Percentiles rank a stretch among this genome's conserved stretches.
Evolutionary conservation across 2,329 filamentous ascomycete species (phyloP).

Genomic region (Magnaporthiopsis rhizophila): DNA sequence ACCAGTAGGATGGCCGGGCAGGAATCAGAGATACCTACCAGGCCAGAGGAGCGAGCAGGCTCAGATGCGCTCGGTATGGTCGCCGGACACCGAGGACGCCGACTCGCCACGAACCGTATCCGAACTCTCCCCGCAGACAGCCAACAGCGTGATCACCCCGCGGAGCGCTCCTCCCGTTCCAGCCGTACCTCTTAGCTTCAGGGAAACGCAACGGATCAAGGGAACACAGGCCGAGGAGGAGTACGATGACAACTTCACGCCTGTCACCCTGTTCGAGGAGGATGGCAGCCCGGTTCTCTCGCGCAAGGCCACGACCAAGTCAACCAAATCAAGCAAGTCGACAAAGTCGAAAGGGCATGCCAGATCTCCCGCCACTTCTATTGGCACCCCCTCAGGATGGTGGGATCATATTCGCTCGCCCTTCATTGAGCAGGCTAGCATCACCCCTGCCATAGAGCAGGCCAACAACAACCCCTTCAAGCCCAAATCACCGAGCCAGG

Average conservation of each 20-base stretch:
- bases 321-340: constrained; percentile 21
- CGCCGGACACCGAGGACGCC: constrained; percentile 50
- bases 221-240: constrained; percentile 34
- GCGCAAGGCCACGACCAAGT: constrained; percentile 17
- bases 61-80: constrained; percentile 47
- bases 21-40: not conserved
- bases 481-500: constrained; percentile 15
- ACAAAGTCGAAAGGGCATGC: constrained; percentile 28
- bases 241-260: constrained; percentile 42
- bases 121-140: constrained; percentile 23
- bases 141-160: constrained; percentile 28
- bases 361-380: constrained; percentile 35
- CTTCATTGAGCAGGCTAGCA: constrained; percentile 36
- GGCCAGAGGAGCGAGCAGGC: constrained; percentile 10
- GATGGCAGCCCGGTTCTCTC: constrained; percentile 42
- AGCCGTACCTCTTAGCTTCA: constrained; percentile 39
- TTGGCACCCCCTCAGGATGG: constrained; percentile 59
- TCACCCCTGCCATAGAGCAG: constrained; percentile 13
- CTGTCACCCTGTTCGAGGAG: constrained; percentile 63
- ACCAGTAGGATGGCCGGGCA: constrained; percentile 20
- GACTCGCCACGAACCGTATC: not conserved
- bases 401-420: constrained; percentile 72
- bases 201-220: constrained; percentile 20
- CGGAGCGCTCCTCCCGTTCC: constrained; percentile 51
- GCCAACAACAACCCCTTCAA: constrained; percentile 26